Evolutionary conservation across 1,284 basidiomycete species (phyloP), one percentile per base, ranked within the genome.

Genomic region (Volvariella volvacea): DNA sequence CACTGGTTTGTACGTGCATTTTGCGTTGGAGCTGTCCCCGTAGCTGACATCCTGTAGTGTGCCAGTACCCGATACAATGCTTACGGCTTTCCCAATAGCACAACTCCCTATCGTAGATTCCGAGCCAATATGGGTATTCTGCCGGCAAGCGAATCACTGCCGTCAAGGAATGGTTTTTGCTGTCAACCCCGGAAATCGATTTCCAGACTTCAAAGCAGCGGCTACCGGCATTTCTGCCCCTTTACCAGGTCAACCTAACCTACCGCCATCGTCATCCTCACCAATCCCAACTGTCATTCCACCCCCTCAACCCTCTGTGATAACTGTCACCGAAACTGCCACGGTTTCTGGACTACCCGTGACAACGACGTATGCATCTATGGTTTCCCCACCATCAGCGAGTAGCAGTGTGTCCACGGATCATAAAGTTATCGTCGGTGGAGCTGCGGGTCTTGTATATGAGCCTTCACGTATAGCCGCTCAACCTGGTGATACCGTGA

Each of bases 161-260:
- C 52, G 63, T 42, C 62, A 70, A 47, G 79, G 79, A 12, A 82
- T 81, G 80, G 77, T 82, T 21, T 81, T 81, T 56, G 76, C 78
- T 15, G 63, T 81, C 51, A 82, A 82, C 58, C 74, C 77, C 2
- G 76, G 71, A 9, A 57, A 64, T 57, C 65, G 74, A 22, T 71
- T 79, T 51, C 58, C 63, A 16, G 66, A 70, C 2, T 81, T 80
- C 70, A 65, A 75, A 52, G 64, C 71, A 16, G 67, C 66, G 19
- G 77, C 78, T 6, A 68, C 64, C 34, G 73, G 52, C 42, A 42
- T 56, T 12, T 45, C 61, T 14, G n/a, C n/a, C n/a, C 25, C 25
- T 28, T 12, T 12, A 28, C 25, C 25, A 28, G 12, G 6, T 6
- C 25, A 6, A 28, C 31, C 52, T 0, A 42, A n/a, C n/a, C n/a